Percentiles rank a stretch among this genome's conserved stretches.
These are phyloP conservation scores for Santalum album DNA, from an alignment of 164 flowering plant species.

Conservation along the genomic window DNA sequence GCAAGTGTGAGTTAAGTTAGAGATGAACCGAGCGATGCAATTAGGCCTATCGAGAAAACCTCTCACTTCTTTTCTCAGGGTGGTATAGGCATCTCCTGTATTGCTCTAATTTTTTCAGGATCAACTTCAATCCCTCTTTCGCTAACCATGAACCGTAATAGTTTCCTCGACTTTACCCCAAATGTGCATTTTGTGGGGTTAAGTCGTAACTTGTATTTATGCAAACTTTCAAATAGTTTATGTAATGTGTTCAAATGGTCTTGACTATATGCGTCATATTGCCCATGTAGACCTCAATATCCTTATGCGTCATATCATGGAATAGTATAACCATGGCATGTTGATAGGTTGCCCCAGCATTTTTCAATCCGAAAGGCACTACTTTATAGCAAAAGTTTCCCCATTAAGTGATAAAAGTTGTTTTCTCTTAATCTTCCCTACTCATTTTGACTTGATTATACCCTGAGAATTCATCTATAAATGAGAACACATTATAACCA, in stretches of 20 bases:
- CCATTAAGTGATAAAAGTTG: not conserved
- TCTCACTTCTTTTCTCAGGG: too few species aligned
- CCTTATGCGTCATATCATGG: not conserved
- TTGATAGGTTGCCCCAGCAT: not conserved
- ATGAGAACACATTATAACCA: not conserved
- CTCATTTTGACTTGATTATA: too few species aligned
- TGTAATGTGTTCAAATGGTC: not conserved
- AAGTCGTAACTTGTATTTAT: not conserved
- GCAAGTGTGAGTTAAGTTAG: too few species aligned
- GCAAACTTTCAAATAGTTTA: too few species aligned
- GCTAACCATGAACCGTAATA: not conserved
- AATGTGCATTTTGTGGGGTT: not conserved
- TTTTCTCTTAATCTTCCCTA: not conserved
- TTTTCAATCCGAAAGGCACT: not conserved
- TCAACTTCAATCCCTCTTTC: too few species aligned
- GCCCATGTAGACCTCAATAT: not conserved
- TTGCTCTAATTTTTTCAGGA: too few species aligned
- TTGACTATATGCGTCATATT: not conserved
- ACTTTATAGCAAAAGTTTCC: not conserved
- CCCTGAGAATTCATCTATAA: not conserved
- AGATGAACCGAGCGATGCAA: too few species aligned
- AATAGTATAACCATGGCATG: not conserved
- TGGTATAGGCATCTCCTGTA: too few species aligned
- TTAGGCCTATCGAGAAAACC: too few species aligned
- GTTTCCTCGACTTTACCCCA: not conserved